Conservation (phyloP, 2,329 filamentous ascomycete genomes). For the Trichoderma sp. region DNA sequence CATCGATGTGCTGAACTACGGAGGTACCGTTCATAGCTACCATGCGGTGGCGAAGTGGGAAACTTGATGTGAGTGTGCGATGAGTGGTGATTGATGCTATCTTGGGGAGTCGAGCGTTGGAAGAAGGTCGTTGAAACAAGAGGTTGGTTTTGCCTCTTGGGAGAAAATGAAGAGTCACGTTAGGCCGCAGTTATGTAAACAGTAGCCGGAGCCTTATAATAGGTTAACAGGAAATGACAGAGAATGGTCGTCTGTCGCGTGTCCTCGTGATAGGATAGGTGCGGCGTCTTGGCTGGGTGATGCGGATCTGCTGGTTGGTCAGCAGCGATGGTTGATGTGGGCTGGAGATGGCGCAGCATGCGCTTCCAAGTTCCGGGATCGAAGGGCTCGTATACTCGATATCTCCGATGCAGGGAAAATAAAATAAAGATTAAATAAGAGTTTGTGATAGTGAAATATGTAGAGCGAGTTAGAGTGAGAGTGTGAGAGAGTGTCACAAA, state of each 20-base stretch:
- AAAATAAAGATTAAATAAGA: neutral
- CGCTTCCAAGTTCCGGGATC: conserved; percentile 2
- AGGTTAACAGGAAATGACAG: neutral
- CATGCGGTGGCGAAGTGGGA: neutral
- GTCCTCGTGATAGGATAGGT: conserved; percentile 20
- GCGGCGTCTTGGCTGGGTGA: conserved; percentile 5
- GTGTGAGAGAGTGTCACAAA: neutral
- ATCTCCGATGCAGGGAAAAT: neutral
- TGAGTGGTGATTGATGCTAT: neutral
- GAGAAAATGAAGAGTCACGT: neutral
- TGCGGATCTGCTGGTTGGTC: conserved; percentile 18
- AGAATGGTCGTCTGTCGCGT: conserved; percentile 10
- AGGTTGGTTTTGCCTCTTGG: neutral
- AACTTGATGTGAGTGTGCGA: neutral
- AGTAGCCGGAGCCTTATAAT: neutral
- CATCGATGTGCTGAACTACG: conserved; percentile 49
- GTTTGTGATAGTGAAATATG: neutral
- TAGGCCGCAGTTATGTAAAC: neutral
- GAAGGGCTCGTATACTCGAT: conserved; percentile 3
- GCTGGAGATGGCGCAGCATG: conserved; percentile 8
- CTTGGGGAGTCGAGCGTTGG: neutral
- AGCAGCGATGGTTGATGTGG: conserved; percentile 5
- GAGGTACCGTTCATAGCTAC: conserved; percentile 33
- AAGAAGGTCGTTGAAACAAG: no score
- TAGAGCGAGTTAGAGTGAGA: neutral